phyloP scores from a whole-genome alignment of 2,329 filamentous ascomycete genomes.

The Monilinia laxa region DNA sequence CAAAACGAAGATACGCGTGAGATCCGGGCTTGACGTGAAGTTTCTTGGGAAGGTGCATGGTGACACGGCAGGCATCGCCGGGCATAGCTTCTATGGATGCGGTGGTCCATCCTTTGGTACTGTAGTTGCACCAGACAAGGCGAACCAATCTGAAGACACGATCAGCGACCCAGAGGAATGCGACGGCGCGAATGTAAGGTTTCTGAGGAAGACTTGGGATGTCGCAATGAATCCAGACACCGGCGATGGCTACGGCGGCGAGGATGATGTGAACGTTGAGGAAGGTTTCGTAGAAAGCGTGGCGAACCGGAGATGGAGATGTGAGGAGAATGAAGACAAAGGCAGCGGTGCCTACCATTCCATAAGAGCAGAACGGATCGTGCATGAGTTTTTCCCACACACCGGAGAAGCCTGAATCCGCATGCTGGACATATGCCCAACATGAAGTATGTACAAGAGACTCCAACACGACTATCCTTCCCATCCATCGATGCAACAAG shows the following conservation, averaged over 20 bases:
- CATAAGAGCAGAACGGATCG: slow-evolving; percentile 64
- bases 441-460: slow-evolving; percentile 67
- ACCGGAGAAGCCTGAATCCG: slow-evolving; percentile 61
- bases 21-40: slow-evolving; percentile 67
- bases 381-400: slow-evolving; percentile 54
- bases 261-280: slow-evolving; percentile 80
- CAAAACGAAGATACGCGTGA: slow-evolving; percentile 73
- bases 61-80: slow-evolving; percentile 69
- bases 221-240: slow-evolving; percentile 76
- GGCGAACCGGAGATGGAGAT: slow-evolving; percentile 76
- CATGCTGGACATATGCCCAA: slow-evolving; percentile 72
- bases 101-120: slow-evolving; percentile 54
- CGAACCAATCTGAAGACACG: slow-evolving; percentile 62
- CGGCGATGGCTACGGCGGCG: slow-evolving; percentile 64
- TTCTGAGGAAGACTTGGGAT: slow-evolving; percentile 65
- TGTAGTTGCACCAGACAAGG: slow-evolving; percentile 64
- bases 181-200: slow-evolving; percentile 70
- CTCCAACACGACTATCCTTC: slow-evolving; percentile 69
- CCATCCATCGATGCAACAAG: slow-evolving; percentile 80
- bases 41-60: slow-evolving; percentile 65
- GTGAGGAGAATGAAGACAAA: slow-evolving; percentile 67
- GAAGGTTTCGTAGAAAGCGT: slow-evolving; percentile 97
- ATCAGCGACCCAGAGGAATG: slow-evolving; percentile 77
- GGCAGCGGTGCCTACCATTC: slow-evolving; percentile 58
- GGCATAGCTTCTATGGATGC: slow-evolving; percentile 67